A percentile compares a stretch with the other conserved stretches of the same genome.
These are phyloP conservation scores for Lachnellula willkommii DNA, from an alignment of 2,329 filamentous ascomycete genomes.

Conservation along the genomic window DNA sequence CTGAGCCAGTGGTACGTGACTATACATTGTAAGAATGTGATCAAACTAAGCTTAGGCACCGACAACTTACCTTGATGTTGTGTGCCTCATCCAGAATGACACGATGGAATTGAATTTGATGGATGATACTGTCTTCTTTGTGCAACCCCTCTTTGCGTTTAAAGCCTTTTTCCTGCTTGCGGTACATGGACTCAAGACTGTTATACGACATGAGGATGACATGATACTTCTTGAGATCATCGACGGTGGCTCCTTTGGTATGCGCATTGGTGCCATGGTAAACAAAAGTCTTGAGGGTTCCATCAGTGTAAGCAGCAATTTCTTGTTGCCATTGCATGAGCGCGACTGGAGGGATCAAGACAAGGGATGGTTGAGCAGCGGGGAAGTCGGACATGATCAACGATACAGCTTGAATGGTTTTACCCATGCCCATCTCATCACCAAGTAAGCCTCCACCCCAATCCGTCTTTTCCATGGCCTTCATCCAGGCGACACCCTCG, in stretches of 20 bases:
- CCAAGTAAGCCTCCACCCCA: constrained; percentile 89
- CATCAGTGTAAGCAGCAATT: constrained; percentile 76
- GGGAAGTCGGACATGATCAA: constrained; percentile 98
- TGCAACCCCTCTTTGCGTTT: constrained; percentile 71
- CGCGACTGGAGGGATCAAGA: constrained; percentile 87
- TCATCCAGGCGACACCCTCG: constrained; percentile 93
- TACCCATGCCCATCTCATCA: constrained; percentile 98
- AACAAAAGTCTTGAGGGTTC: constrained; percentile 82
- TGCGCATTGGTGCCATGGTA: constrained; percentile 84
- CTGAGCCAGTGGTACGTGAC: constrained; percentile 80
- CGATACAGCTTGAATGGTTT: constrained; percentile 96
- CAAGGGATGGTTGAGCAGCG: constrained; percentile 72
- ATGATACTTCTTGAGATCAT: constrained; percentile 75
- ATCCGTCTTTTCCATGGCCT: constrained; percentile 73
- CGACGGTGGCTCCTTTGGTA: constrained; percentile 68
- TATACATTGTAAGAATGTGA: constrained; percentile 34
- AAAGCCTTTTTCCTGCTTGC: constrained; percentile 90
- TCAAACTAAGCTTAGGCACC: not conserved
- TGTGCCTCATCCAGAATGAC: constrained; percentile 94
- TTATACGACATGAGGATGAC: constrained; percentile 98
- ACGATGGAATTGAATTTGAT: constrained; percentile 81
- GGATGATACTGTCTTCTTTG: constrained; percentile 75
- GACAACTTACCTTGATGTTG: constrained; percentile 68
- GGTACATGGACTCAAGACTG: constrained; percentile 82
- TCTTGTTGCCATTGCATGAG: constrained; percentile 92